Percentiles rank a stretch among this genome's conserved stretches.
phyloP scores from a whole-genome alignment of 768 basidiomycete genomes.

The Boletus reticulatus region DNA sequence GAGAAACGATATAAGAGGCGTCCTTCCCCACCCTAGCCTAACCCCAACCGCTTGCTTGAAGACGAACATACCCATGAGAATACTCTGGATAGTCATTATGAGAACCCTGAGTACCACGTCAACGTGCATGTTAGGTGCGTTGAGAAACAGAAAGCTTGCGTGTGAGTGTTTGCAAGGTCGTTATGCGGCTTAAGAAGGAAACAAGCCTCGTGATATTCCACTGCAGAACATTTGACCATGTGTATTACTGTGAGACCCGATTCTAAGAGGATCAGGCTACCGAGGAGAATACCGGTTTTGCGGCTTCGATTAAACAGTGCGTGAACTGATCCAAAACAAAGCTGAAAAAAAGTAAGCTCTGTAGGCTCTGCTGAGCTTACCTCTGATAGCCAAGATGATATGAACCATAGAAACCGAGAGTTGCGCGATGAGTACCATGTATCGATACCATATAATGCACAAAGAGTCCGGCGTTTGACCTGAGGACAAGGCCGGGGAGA shows the following conservation, averaged over 20 bases:
- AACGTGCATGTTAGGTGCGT: not conserved
- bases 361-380: slow-evolving; percentile 12
- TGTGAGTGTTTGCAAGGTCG: not conserved
- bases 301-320: slow-evolving; percentile 36
- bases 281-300: slow-evolving; percentile 20
- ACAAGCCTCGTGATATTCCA: slow-evolving; percentile 16
- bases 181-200: slow-evolving; percentile 18
- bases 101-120: slow-evolving; percentile 4
- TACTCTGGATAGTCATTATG: slow-evolving; percentile 33
- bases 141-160: slow-evolving; percentile 18
- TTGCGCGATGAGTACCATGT: not conserved
- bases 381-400: slow-evolving; percentile 21
- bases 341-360: not conserved
- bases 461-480: slow-evolving; percentile 3
- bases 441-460: slow-evolving; percentile 14
- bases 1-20: slow-evolving; percentile 39
- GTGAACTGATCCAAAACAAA: slow-evolving; percentile 9
- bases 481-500: slow-evolving; percentile 10
- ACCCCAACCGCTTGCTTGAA: slow-evolving; percentile 35
- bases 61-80: slow-evolving; percentile 39
- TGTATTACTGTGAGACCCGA: slow-evolving; percentile 17
- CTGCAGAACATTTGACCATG: slow-evolving; percentile 15
- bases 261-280: slow-evolving; percentile 11
- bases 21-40: slow-evolving; percentile 40
- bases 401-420: slow-evolving; percentile 19